These are phyloP conservation scores for Chamaecyparis obtusa DNA, from an alignment of 75 land plant genomes.

Conservation along the genomic window DNA sequence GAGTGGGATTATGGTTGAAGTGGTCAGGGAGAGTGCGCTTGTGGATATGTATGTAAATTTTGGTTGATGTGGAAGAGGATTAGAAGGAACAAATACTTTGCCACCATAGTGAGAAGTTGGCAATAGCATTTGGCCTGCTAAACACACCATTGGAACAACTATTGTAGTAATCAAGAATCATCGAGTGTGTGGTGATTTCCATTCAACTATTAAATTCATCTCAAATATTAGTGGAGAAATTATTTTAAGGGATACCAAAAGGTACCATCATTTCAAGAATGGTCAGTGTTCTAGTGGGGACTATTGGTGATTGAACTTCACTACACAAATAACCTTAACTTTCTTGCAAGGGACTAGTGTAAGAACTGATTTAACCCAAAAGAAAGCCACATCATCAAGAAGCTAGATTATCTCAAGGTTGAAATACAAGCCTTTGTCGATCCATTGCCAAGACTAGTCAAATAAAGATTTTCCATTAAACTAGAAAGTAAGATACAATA, in stretches of 20 bases:
- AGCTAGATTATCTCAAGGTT: no score
- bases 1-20: not conserved
- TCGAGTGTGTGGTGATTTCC: conserved; percentile 15
- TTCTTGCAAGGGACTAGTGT: not conserved
- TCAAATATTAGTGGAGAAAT: conserved; percentile 2
- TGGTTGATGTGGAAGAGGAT: conserved; percentile 9
- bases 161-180: conserved; percentile 9
- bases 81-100: conserved; percentile 2
- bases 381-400: no score
- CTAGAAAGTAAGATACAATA: no score
- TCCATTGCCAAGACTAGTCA: no score
- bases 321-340: no score
- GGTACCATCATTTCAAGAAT: conserved; percentile 11
- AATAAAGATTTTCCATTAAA: no score
- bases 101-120: conserved; percentile 16
- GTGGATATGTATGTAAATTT: not conserved
- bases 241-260: not conserved
- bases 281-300: conserved; percentile 12
- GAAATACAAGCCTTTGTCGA: no score
- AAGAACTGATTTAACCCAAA: no score
- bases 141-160: not conserved
- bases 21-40: not conserved
- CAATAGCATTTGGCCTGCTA: conserved; percentile 8
- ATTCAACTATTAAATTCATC: not conserved
- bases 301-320: conserved; percentile 2